phyloP scores from a whole-genome alignment of 2,329 filamentous ascomycete genomes.

The Fusarium domesticum region DNA sequence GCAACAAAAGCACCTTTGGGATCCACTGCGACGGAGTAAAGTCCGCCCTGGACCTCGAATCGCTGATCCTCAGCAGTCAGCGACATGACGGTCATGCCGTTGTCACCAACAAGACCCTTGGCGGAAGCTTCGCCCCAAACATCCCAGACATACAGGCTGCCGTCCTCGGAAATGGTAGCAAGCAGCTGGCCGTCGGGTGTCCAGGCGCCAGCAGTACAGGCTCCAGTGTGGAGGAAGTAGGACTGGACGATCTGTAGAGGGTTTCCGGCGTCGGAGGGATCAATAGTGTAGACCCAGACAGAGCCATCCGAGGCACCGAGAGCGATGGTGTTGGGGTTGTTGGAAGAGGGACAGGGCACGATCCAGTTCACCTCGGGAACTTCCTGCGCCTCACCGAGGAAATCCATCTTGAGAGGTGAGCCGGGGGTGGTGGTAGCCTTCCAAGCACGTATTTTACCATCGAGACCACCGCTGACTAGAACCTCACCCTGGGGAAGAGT shows the following conservation, averaged over 20 bases:
- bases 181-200: constrained; percentile 82
- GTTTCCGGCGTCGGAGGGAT: constrained; percentile 55
- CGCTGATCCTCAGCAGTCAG: constrained; percentile 81
- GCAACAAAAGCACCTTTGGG: constrained; percentile 77
- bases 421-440: constrained; percentile 47
- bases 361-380: constrained; percentile 97
- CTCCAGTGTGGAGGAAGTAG: constrained; percentile 84
- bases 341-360: constrained; percentile 65
- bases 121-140: constrained; percentile 76
- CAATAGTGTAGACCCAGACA: constrained; percentile 93
- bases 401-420: constrained; percentile 52
- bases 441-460: constrained; percentile 77
- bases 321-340: constrained; percentile 76
- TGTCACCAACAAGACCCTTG: constrained; percentile 47
- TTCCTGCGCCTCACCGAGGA: constrained; percentile 77
- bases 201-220: constrained; percentile 90
- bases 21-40: constrained; percentile 84
- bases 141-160: constrained; percentile 88
- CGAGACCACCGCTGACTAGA: constrained; percentile 81
- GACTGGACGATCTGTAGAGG: constrained; percentile 81
- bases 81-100: constrained; percentile 66
- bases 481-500: constrained; percentile 80
- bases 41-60: constrained; percentile 85
- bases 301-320: constrained; percentile 87
- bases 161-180: constrained; percentile 85